Percentiles rank a stretch among this genome's conserved stretches.
phyloP scores from a whole-genome alignment of 2,329 filamentous ascomycete species.

The Nannizziopsis arthrosporioides region DNA sequence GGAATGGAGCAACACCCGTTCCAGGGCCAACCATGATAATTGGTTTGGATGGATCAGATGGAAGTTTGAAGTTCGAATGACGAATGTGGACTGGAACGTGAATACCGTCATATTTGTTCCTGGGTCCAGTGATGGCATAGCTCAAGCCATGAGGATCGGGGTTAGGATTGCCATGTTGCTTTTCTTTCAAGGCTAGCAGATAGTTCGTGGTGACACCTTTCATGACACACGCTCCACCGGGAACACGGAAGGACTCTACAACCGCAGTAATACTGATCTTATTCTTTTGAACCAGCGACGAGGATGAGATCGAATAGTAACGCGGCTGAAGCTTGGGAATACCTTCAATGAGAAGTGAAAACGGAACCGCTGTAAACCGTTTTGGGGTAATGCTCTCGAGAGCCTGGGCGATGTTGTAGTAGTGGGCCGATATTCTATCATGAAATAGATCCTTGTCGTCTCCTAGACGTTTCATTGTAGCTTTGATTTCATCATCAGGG shows the following conservation, averaged over 20 bases:
- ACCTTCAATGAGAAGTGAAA: conserved; percentile 88
- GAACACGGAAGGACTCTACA: conserved; percentile 70
- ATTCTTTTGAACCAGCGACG: conserved; percentile 83
- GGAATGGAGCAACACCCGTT: conserved; percentile 88
- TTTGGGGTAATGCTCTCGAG: conserved; percentile 61
- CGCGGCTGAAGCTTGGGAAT: conserved; percentile 90
- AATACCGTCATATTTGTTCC: conserved; percentile 94
- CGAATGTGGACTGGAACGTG: conserved; percentile 91
- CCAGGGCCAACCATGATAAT: conserved; percentile 94
- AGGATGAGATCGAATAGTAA: conserved; percentile 99
- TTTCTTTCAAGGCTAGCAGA: conserved; percentile 84
- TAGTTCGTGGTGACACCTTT: conserved; percentile 97
- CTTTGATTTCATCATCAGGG: conserved; percentile 70
- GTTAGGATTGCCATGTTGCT: conserved; percentile 76
- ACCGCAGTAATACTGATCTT: conserved; percentile 92
- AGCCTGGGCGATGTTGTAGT: conserved; percentile 81
- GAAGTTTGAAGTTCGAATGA: conserved; percentile 98
- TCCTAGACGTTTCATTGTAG: conserved; percentile 78
- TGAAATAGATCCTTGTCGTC: conserved; percentile 94
- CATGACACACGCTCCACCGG: conserved; percentile 65
- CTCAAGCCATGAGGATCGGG: conserved; percentile 64
- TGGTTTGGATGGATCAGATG: conserved; percentile 85
- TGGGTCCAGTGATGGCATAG: conserved; percentile 76
- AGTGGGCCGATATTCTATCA: conserved; percentile 65
- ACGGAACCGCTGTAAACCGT: conserved; percentile 75